Conservation (phyloP, 140 eudicot species). For the Erigeron philadelphicus region DNA sequence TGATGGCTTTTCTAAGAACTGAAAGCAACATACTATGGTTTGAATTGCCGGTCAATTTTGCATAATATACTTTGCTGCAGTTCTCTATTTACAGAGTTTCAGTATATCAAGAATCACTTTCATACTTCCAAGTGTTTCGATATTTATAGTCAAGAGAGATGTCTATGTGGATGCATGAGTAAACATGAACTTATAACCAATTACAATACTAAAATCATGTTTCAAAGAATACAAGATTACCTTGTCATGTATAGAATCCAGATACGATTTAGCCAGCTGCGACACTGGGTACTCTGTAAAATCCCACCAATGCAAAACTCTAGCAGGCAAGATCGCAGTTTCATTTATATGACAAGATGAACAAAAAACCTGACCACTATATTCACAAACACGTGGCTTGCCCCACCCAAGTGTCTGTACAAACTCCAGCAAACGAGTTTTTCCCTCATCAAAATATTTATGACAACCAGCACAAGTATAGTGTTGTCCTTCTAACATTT, state of each 20-base stretch:
- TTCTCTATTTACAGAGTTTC: too few relatives aligned
- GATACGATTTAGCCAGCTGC: slow-evolving; percentile 80
- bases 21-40: too few relatives aligned
- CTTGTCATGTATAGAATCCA: slow-evolving; percentile 87
- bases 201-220: too few relatives aligned
- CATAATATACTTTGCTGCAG: too few relatives aligned
- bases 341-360: slow-evolving; percentile 84
- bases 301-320: slow-evolving; percentile 94
- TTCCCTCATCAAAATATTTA: slow-evolving; percentile 71
- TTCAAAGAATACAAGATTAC: slow-evolving; percentile 33
- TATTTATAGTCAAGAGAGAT: too few relatives aligned
- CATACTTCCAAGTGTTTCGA: too few relatives aligned
- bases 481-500: slow-evolving; percentile 76
- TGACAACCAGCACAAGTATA: slow-evolving; percentile 89
- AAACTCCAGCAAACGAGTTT: slow-evolving; percentile 61
- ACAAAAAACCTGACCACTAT: slow-evolving; percentile 83
- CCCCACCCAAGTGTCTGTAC: slow-evolving; percentile 89
- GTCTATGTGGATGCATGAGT: too few relatives aligned
- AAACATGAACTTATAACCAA: too few relatives aligned
- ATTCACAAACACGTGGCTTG: slow-evolving; percentile 83
- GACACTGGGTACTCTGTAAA: slow-evolving; percentile 81
- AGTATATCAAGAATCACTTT: too few relatives aligned
- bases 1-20: too few relatives aligned
- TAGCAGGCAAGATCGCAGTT: slow-evolving; percentile 82
- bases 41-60: too few relatives aligned